phyloP scores from a whole-genome alignment of 164 flowering plant genomes.

The Santalum album region DNA sequence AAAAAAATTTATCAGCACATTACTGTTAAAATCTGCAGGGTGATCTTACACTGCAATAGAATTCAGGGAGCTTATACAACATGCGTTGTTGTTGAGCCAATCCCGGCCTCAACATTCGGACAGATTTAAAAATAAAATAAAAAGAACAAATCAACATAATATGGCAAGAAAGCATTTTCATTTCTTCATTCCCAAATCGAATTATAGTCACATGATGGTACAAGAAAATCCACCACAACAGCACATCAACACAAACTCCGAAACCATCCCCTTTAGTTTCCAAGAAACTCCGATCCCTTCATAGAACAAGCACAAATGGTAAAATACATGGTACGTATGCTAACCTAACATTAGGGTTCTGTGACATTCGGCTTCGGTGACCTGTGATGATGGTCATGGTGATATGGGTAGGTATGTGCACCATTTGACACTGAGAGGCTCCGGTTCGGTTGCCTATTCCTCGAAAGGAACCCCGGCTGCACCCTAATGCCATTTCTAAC shows the following conservation, averaged over 20 bases:
- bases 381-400: constrained; percentile 10
- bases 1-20: too few relatives aligned
- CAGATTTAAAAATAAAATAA: too few relatives aligned
- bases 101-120: too few relatives aligned
- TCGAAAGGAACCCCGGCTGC: constrained; percentile 7
- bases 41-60: too few relatives aligned
- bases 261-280: background rate
- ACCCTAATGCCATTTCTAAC: constrained; percentile 12
- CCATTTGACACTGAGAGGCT: constrained; percentile 15
- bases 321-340: background rate
- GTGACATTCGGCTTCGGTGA: constrained; percentile 10
- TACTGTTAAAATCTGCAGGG: too few relatives aligned
- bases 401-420: constrained; percentile 19
- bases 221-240: background rate
- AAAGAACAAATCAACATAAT: too few relatives aligned
- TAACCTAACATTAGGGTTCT: background rate
- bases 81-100: too few relatives aligned
- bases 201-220: background rate
- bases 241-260: background rate
- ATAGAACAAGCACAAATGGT: background rate
- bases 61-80: too few relatives aligned
- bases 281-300: background rate
- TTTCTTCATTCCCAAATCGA: background rate
- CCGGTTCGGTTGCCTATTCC: constrained; percentile 17
- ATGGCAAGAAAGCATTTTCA: too few relatives aligned